Percentiles rank a stretch among this genome's conserved stretches.
phyloP scores from a whole-genome alignment of 2,329 filamentous ascomycete species.

The Zalaria sp. region DNA sequence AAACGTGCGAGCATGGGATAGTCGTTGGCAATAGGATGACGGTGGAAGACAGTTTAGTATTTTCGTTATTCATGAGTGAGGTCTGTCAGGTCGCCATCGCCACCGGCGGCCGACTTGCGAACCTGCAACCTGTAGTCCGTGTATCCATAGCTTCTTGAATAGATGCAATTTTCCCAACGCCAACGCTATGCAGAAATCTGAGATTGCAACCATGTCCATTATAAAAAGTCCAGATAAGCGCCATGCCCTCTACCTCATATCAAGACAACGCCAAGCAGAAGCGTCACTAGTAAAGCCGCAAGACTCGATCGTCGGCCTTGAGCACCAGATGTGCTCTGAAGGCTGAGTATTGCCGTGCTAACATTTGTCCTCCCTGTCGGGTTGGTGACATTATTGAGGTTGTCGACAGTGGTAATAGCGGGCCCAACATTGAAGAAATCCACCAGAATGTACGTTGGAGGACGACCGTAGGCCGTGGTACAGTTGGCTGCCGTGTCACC shows the following conservation, averaged over 20 bases:
- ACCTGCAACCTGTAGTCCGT: no score
- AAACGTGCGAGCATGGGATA: no score
- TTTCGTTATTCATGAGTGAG: no score
- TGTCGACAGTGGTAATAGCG: conserved; percentile 55
- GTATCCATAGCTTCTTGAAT: no score
- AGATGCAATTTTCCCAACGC: no score
- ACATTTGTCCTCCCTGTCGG: conserved; percentile 27
- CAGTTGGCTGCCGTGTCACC: conserved; percentile 38
- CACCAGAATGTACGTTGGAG: conserved; percentile 61
- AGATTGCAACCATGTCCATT: no score
- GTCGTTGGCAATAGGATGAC: no score
- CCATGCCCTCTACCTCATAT: neutral
- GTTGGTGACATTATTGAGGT: conserved; percentile 43
- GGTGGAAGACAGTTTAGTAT: no score
- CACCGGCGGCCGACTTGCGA: no score
- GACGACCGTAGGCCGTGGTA: conserved; percentile 41
- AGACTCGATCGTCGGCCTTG: neutral
- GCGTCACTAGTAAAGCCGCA: neutral
- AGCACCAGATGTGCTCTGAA: conserved; percentile 2
- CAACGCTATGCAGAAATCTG: no score
- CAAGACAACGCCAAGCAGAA: conserved; percentile 1
- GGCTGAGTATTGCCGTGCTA: conserved; percentile 3
- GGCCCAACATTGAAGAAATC: conserved; percentile 68
- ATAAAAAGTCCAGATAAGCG: no score
- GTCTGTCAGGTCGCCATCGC: no score